Evolutionary conservation across 2,329 filamentous ascomycete genomes (phyloP).

Genomic region (Epichloe brachyelytri): DNA sequence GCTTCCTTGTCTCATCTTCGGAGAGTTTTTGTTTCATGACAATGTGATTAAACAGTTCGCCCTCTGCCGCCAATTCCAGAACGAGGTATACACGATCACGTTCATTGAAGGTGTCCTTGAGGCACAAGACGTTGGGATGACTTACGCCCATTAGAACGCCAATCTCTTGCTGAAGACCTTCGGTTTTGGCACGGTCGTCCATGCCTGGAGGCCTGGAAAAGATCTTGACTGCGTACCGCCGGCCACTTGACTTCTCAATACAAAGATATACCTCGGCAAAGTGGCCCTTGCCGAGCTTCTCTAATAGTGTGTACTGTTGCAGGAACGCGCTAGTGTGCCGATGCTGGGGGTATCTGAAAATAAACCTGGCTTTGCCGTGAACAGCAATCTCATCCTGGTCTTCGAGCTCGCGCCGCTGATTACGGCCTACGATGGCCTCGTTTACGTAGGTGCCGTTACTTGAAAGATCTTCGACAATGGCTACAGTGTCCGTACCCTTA

Average conservation of each 20-base stretch:
- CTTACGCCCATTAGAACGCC: slow-evolving; percentile 94
- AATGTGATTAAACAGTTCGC: slow-evolving; percentile 93
- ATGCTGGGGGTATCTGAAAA: slow-evolving; percentile 78
- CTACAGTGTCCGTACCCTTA: slow-evolving; percentile 45
- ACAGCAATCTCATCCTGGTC: slow-evolving; percentile 88
- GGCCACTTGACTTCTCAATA: slow-evolving; percentile 71
- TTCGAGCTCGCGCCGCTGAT: slow-evolving; percentile 76
- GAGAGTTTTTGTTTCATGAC: slow-evolving; percentile 79
- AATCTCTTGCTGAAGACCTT: slow-evolving; percentile 88
- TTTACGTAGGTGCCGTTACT: slow-evolving; percentile 97
- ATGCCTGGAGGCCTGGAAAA: slow-evolving; percentile 78
- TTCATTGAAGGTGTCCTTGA: slow-evolving; percentile 94
- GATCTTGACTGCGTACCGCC: slow-evolving; percentile 82
- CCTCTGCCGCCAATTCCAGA: slow-evolving; percentile 78
- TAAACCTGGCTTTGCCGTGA: slow-evolving; percentile 70
- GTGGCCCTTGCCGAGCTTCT: slow-evolving; percentile 86
- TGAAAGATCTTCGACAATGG: slow-evolving; percentile 83
- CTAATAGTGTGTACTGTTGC: slow-evolving; percentile 73
- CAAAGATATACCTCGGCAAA: slow-evolving; percentile 91
- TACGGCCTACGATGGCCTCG: slow-evolving; percentile 78
- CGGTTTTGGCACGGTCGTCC: slow-evolving; percentile 71
- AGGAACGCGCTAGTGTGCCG: slow-evolving; percentile 64
- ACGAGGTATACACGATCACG: slow-evolving; percentile 82
- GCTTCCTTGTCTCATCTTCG: slow-evolving; percentile 70
- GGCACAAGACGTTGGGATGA: slow-evolving; percentile 80